Evolutionary conservation across 2,329 filamentous ascomycete genomes (phyloP).

Genomic region (Didymella lethalis): DNA sequence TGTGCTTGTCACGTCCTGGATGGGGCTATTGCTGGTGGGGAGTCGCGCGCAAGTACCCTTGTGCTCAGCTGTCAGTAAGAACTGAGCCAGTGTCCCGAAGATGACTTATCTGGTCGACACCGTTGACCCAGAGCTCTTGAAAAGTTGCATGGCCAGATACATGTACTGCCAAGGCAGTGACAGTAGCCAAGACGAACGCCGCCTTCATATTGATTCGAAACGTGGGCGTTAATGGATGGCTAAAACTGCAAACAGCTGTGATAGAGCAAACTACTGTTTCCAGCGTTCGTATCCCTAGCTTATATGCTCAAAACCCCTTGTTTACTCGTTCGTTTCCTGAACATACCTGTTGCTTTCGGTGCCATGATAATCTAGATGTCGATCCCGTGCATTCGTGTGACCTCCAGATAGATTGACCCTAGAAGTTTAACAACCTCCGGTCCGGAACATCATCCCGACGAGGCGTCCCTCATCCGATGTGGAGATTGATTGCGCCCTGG

Average conservation of each 20-base stretch:
- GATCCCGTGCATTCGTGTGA: conserved; percentile 9
- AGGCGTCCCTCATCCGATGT: not conserved
- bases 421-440: not conserved
- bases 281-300: not conserved
- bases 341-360: not conserved
- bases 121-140: conserved; percentile 46
- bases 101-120: conserved; percentile 37
- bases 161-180: conserved; percentile 23
- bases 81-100: not conserved
- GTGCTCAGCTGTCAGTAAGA: conserved; percentile 2
- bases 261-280: not conserved
- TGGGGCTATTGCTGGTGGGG: conserved; percentile 49
- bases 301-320: not conserved
- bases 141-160: conserved; percentile 41
- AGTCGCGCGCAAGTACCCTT: conserved; percentile 38
- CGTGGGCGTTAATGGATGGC: not conserved
- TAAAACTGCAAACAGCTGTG: not conserved
- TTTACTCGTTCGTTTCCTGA: not conserved
- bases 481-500: not conserved
- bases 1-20: conserved; percentile 60
- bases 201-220: conserved; percentile 28
- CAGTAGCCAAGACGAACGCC: conserved; percentile 20
- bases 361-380: not conserved
- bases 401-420: conserved; percentile 5
- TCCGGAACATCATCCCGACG: not conserved